Evolutionary conservation across 345 rosid species (phyloP).

Genomic region (Syzygium aqueum): DNA sequence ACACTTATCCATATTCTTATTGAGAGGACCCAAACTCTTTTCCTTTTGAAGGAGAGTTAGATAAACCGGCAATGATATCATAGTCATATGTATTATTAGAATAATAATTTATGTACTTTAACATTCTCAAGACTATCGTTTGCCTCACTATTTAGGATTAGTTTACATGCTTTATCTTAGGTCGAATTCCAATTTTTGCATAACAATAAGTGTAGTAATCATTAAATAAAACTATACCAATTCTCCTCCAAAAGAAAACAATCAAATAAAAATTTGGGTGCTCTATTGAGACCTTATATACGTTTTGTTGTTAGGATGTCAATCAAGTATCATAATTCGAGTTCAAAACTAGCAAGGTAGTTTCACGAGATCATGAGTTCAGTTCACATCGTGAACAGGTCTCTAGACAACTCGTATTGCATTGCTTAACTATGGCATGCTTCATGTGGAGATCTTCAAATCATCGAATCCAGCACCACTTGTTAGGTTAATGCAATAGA

Average conservation of each 20-base stretch:
- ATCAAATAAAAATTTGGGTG: background rate
- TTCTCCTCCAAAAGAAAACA: background rate
- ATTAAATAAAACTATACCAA: background rate
- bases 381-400: fast-evolving
- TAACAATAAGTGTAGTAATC: background rate
- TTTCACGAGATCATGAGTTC: background rate
- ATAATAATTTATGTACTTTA: background rate
- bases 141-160: background rate
- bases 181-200: background rate
- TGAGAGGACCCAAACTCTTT: background rate
- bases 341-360: background rate
- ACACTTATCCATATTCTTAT: background rate
- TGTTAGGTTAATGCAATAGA: background rate
- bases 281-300: background rate
- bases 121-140: background rate
- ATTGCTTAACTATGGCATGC: background rate
- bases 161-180: background rate
- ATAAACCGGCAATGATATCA: background rate
- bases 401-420: background rate
- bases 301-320: background rate
- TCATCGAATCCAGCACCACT: background rate
- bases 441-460: background rate
- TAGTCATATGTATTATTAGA: background rate
- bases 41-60: background rate
- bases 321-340: background rate